A percentile compares a stretch with the other conserved stretches of the same genome.
Evolutionary conservation across 2,329 filamentous ascomycete genomes (phyloP).

Genomic region (Ophiostoma tasmaniense): DNA sequence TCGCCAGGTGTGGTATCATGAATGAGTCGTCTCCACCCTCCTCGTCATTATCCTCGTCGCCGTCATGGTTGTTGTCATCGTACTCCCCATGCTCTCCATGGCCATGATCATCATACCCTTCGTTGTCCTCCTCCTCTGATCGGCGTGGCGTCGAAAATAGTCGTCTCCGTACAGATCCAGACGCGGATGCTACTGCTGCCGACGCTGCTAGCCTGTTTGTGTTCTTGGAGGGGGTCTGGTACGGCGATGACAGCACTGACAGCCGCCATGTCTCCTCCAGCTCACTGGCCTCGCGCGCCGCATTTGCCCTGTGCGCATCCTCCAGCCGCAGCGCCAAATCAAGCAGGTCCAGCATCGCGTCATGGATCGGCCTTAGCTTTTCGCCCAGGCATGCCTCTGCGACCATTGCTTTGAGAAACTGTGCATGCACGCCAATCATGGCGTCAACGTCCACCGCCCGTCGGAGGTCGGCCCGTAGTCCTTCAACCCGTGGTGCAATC

Average conservation of each 20-base stretch:
- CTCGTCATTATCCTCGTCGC: slow-evolving; percentile 19
- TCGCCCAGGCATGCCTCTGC: slow-evolving; percentile 61
- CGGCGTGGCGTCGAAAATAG: background rate
- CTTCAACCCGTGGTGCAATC: slow-evolving; percentile 49
- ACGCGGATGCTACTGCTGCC: slow-evolving; percentile 17
- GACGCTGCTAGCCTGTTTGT: slow-evolving; percentile 7
- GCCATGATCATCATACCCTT: slow-evolving; percentile 19
- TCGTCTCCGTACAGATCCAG: slow-evolving; percentile 12
- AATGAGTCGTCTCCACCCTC: slow-evolving; percentile 10
- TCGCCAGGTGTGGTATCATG: background rate
- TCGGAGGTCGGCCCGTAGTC: slow-evolving; percentile 49
- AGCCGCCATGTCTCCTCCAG: slow-evolving; percentile 33
- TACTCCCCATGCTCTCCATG: slow-evolving; percentile 17
- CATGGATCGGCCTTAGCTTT: slow-evolving; percentile 60
- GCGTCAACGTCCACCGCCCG: slow-evolving; percentile 65
- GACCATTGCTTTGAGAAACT: slow-evolving; percentile 54
- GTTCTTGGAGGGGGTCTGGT: slow-evolving; percentile 15
- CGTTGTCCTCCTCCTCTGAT: slow-evolving; percentile 9
- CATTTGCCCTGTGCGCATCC: slow-evolving; percentile 42
- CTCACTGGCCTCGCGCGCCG: slow-evolving; percentile 31
- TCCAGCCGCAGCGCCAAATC: slow-evolving; percentile 66
- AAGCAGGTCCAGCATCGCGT: slow-evolving; percentile 65
- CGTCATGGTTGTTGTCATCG: background rate
- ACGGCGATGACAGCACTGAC: slow-evolving; percentile 29
- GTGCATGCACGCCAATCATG: slow-evolving; percentile 64